Percentiles rank a stretch among this genome's conserved stretches.
Conservation (phyloP, 495 filamentous ascomycete genomes). For the Penicillium crystallinum region DNA sequence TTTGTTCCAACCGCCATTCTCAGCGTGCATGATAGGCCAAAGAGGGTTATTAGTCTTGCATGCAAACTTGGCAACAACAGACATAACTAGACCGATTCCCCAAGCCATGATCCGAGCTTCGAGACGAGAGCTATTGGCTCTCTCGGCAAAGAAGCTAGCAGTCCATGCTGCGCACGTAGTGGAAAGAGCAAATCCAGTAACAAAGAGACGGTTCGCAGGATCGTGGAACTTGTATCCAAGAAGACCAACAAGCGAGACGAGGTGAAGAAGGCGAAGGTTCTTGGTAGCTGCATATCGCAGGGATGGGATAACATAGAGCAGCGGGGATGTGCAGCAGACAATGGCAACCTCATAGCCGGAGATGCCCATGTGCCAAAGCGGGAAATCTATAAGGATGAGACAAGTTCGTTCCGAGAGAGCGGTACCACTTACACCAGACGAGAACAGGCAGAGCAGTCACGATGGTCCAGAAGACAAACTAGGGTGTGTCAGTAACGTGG, state of each 20-base stretch:
- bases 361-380: constrained; percentile 99
- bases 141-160: constrained; percentile 72
- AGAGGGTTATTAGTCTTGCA: constrained; percentile 96
- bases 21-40: constrained; percentile 87
- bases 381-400: constrained; percentile 64
- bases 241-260: constrained; percentile 74
- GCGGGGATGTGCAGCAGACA: constrained; percentile 75
- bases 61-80: constrained; percentile 86
- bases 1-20: constrained; percentile 92
- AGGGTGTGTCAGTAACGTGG: constrained; percentile 13
- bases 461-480: constrained; percentile 96
- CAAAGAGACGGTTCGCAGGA: constrained; percentile 73
- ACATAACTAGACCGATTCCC: constrained; percentile 76
- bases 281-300: constrained; percentile 62
- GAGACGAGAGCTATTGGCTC: constrained; percentile 64
- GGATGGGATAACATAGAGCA: constrained; percentile 68
- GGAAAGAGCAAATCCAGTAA: constrained; percentile 70
- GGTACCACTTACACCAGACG: constrained; percentile 80
- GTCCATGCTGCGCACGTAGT: constrained; percentile 78
- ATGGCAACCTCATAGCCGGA: constrained; percentile 92
- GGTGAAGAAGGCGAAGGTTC: constrained; percentile 64
- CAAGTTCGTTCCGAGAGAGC: not conserved
- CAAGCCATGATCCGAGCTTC: constrained; percentile 79
- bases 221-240: constrained; percentile 69
- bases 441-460: constrained; percentile 81